A percentile compares a stretch with the other conserved stretches of the same genome.
These are phyloP conservation scores for Penicillium salamii DNA, from an alignment of 495 filamentous ascomycete genomes.

Conservation along the genomic window DNA sequence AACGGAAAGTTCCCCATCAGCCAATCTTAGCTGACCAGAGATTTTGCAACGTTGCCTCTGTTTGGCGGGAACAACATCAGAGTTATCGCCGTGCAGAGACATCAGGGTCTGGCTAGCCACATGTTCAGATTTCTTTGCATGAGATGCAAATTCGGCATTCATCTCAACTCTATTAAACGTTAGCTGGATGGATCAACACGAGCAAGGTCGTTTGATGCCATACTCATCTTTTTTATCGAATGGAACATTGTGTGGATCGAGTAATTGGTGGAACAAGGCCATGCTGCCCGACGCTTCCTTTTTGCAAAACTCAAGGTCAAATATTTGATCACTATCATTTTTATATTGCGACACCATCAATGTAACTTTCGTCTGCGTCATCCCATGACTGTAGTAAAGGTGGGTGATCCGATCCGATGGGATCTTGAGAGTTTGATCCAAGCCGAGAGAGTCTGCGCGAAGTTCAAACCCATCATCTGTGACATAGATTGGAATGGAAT, in stretches of 20 bases:
- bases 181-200: background rate
- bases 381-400: constrained; percentile 10
- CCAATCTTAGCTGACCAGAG: background rate
- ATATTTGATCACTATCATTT: background rate
- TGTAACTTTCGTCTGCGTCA: constrained; percentile 13
- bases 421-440: background rate
- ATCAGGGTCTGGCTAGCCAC: background rate
- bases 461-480: constrained; percentile 9
- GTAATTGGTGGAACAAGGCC: no score
- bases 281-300: no score
- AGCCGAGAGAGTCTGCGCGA: background rate
- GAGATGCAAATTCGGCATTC: background rate
- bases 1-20: background rate
- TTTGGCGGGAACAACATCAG: background rate
- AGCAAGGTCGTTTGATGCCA: background rate
- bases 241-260: no score
- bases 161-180: background rate
- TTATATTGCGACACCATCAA: background rate
- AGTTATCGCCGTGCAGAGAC: background rate
- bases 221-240: background rate
- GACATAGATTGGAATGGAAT: constrained; percentile 13
- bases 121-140: background rate
- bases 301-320: background rate
- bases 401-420: no score
- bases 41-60: background rate